These are phyloP conservation scores for Monsonia emarginata DNA, from an alignment of 441 rosid genomes.

Conservation along the genomic window DNA sequence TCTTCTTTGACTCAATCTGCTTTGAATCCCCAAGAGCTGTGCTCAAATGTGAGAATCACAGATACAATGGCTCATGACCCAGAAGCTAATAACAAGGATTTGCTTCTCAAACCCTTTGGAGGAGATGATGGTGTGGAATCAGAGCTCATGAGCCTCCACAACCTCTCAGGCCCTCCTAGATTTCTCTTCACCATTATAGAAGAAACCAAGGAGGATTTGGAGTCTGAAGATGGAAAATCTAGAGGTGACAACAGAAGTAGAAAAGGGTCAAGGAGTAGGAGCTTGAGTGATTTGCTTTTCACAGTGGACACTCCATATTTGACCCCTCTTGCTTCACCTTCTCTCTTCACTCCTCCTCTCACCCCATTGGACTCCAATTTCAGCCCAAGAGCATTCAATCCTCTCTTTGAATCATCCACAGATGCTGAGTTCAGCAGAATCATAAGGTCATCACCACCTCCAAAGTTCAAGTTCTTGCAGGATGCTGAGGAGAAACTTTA, in stretches of 20 bases:
- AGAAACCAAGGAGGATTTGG: conserved; percentile 87
- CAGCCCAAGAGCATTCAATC: conserved; percentile 31
- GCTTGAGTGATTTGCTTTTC: conserved; percentile 57
- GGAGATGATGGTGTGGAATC: conserved; percentile 30
- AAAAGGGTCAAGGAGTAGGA: conserved; percentile 36
- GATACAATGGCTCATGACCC: conserved; percentile 30
- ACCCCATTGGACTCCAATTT: conserved; percentile 41
- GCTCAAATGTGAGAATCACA: conserved; percentile 25
- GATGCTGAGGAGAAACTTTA: conserved; percentile 80
- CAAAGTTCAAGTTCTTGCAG: conserved; percentile 80
- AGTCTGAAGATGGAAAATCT: conserved; percentile 62
- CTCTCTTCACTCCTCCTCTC: conserved; percentile 73
- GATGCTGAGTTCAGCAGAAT: conserved; percentile 70
- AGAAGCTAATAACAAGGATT: conserved; percentile 32
- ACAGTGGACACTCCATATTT: conserved; percentile 70
- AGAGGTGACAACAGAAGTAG: conserved; percentile 28
- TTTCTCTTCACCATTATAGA: conserved; percentile 75
- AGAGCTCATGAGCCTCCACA: conserved; percentile 41
- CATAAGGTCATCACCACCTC: conserved; percentile 54
- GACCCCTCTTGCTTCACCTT: conserved; percentile 80
- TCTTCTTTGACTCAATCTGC: conserved; percentile 33
- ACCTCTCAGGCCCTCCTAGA: conserved; percentile 62
- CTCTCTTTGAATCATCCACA: conserved; percentile 41
- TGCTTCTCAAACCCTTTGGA: conserved; percentile 29
- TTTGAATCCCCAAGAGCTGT: conserved; percentile 30